Base-by-base conservation (phyloP, 495 filamentous ascomycete species). In the Penicillium psychrofluorescens region DNA sequence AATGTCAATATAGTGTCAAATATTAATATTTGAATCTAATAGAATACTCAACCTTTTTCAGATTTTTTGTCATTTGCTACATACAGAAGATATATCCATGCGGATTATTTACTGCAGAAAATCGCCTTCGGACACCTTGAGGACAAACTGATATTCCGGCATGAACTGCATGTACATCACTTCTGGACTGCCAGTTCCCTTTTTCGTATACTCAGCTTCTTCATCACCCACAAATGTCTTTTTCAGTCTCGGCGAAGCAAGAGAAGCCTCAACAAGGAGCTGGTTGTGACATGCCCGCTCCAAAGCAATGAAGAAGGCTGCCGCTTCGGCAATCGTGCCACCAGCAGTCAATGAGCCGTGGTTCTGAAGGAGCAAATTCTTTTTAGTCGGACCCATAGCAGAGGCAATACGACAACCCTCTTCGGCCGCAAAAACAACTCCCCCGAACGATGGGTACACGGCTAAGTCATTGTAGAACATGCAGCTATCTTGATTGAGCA, bases 251-350 rank as follows among this genome's bases (percentile, higher is more conserved):
- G 59, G 64, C 0, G 60, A 70, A 0, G 62, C 59, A 16, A 16
- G 16, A 1, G 76, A 71, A 4, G 75, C 74, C 51, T 79, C 76
- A 0, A 71, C 77, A 7, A 81, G 58, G 11, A 82, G 51, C 54
- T 84, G 79, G 15, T 74, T 71, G 32, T 81, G 77, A 51, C 79
- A 81, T 2, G 70, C 74, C 51, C 71, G 69, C 48, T 84, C 80
- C 4, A 84, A 55, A 39, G 67, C 72, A 22, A 81, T 62, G 51
- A 84, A 81, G 68, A 77, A 79, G 45, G 76, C 76, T 9, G 76
- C 78, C 6, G 78, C 78, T 40, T 77, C 77, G 38, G 75, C 78
- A 3, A 81, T 67, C 29, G 64, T 78, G 9, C 62, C 48, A 2
- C 79, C 77, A 5, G 71, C 65, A 7, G 76, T 81, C 6, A 80